Evolutionary conservation across 352 stramenopile genomes (phyloP).

Genomic region (Pythium chondricola): DNA sequence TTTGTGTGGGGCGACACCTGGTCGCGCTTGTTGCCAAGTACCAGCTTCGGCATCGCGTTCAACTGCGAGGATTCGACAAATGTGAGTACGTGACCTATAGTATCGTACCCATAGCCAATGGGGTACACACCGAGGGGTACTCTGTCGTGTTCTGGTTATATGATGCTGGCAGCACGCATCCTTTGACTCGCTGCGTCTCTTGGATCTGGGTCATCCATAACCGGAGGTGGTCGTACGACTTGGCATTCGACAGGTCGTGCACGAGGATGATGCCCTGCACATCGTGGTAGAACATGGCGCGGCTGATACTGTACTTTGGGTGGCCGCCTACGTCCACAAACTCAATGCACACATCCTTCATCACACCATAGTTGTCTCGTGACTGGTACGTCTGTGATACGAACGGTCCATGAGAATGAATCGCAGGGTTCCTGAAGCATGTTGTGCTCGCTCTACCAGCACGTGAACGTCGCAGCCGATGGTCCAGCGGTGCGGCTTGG

Average conservation of each 20-base stretch:
- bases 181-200: slow-evolving; percentile 38
- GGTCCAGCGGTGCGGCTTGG: slow-evolving; percentile 49
- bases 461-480: slow-evolving; percentile 81
- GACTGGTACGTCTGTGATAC: slow-evolving; percentile 25
- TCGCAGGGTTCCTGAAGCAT: too few relatives aligned
- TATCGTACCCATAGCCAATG: too few relatives aligned
- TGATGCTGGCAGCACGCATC: slow-evolving; percentile 40
- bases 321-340: slow-evolving; percentile 83
- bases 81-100: background rate
- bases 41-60: slow-evolving; percentile 51
- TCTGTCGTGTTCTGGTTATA: slow-evolving; percentile 20
- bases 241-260: slow-evolving; percentile 71
- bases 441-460: too few relatives aligned
- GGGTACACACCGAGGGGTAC: slow-evolving; percentile 27
- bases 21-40: slow-evolving; percentile 82
- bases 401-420: background rate
- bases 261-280: slow-evolving; percentile 80
- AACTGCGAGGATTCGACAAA: slow-evolving; percentile 18
- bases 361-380: slow-evolving; percentile 26
- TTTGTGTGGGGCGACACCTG: slow-evolving; percentile 31
- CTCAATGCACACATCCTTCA: slow-evolving; percentile 65
- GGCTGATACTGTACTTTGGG: slow-evolving; percentile 75
- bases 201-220: slow-evolving; percentile 38
- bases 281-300: slow-evolving; percentile 75
- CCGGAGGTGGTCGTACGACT: slow-evolving; percentile 66